Conservation (phyloP, 495 filamentous ascomycete genomes). For the Polyplosphaeria fusca region DNA sequence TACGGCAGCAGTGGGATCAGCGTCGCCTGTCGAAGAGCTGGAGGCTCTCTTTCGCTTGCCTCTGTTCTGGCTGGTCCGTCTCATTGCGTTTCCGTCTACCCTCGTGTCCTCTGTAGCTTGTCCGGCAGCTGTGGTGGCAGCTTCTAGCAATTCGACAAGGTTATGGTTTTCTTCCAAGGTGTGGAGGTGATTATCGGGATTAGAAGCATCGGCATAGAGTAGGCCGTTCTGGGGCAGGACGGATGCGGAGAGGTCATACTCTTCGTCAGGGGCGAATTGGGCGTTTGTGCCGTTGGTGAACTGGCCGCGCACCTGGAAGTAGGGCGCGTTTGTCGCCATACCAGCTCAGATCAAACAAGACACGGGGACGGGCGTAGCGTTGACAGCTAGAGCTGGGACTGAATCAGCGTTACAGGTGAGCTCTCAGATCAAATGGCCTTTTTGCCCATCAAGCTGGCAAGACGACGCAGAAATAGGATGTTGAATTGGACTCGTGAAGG, state of each 20-base stretch:
- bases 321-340: slow-evolving; percentile 30
- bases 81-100: slow-evolving; percentile 44
- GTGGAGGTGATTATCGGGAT: slow-evolving; percentile 2
- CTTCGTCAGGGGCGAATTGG: slow-evolving; percentile 13
- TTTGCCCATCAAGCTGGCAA: too few relatives aligned
- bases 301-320: slow-evolving; percentile 31
- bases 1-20: background rate
- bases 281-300: slow-evolving; percentile 22
- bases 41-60: slow-evolving; percentile 33
- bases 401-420: too few relatives aligned
- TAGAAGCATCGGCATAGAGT: slow-evolving; percentile 17
- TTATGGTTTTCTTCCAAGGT: slow-evolving; percentile 37
- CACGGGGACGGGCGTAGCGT: too few relatives aligned
- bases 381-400: too few relatives aligned
- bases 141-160: slow-evolving; percentile 53
- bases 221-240: slow-evolving; percentile 5
- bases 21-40: slow-evolving; percentile 13
- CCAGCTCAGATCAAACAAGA: background rate
- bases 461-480: too few relatives aligned
- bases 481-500: too few relatives aligned
- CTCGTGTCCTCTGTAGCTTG: slow-evolving; percentile 46
- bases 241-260: slow-evolving; percentile 23
- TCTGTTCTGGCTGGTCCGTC: slow-evolving; percentile 38
- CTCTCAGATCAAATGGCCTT: too few relatives aligned
- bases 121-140: slow-evolving; percentile 52